Conservation (phyloP, 768 basidiomycete genomes). For the Calocybe gangraenosa region DNA sequence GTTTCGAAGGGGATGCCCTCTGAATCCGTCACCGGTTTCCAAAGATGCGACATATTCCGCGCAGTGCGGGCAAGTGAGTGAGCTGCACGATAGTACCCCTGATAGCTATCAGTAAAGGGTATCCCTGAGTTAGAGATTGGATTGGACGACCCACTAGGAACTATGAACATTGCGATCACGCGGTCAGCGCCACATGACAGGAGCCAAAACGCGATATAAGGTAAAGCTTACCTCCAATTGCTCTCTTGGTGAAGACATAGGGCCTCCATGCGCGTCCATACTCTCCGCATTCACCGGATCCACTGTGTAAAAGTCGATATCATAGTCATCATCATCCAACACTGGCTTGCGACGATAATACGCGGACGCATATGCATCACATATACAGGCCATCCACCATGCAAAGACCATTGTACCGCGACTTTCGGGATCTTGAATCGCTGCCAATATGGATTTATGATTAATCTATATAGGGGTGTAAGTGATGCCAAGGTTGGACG, state of each 20-base stretch:
- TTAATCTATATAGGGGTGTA: slow-evolving; percentile 54
- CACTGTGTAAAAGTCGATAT: slow-evolving; percentile 82
- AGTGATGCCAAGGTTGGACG: slow-evolving; percentile 5
- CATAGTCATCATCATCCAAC: slow-evolving; percentile 86
- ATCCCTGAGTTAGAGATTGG: slow-evolving; percentile 7
- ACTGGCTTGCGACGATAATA: slow-evolving; percentile 85
- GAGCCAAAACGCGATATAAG: background rate
- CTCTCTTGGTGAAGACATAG: slow-evolving; percentile 65
- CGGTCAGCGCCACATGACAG: slow-evolving; percentile 11
- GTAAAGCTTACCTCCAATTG: slow-evolving; percentile 63
- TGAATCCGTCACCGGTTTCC: slow-evolving; percentile 71
- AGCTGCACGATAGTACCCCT: slow-evolving; percentile 84
- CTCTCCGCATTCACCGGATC: slow-evolving; percentile 54
- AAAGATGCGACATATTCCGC: slow-evolving; percentile 79
- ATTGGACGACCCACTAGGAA: slow-evolving; percentile 60
- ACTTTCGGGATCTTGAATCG: slow-evolving; percentile 68
- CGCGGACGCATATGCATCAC: slow-evolving; percentile 78
- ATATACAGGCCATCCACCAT: slow-evolving; percentile 90
- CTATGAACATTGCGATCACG: slow-evolving; percentile 30
- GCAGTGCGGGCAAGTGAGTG: slow-evolving; percentile 82
- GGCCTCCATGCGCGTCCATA: slow-evolving; percentile 35
- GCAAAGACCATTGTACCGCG: slow-evolving; percentile 86
- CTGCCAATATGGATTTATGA: slow-evolving; percentile 73
- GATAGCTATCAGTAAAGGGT: slow-evolving; percentile 14
- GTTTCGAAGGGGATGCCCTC: slow-evolving; percentile 73